Conservation (phyloP, 2,329 filamentous ascomycete species). For the Apiospora arundinis region DNA sequence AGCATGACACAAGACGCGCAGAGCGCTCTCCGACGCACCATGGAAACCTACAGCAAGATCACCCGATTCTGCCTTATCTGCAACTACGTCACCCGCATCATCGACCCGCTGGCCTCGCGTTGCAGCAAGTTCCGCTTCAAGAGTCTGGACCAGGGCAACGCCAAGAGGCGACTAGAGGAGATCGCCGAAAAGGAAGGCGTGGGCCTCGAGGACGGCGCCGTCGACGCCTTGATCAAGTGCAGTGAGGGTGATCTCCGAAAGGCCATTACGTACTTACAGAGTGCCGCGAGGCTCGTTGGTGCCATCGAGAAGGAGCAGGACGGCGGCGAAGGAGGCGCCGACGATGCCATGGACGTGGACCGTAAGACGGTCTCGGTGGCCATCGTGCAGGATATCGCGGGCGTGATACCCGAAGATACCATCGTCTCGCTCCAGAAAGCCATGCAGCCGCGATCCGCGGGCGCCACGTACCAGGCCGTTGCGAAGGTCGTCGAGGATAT, state of each 20-base stretch:
- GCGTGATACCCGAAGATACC: constrained; percentile 82
- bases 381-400: constrained; percentile 92
- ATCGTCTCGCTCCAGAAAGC: constrained; percentile 74
- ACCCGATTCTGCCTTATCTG: constrained; percentile 97
- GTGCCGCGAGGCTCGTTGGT: constrained; percentile 86
- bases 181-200: constrained; percentile 86
- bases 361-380: constrained; percentile 73
- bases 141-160: constrained; percentile 86
- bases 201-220: constrained; percentile 74
- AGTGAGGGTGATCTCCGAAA: constrained; percentile 95
- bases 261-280: constrained; percentile 95
- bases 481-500: constrained; percentile 85
- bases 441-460: constrained; percentile 73
- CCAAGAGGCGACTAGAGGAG: constrained; percentile 76
- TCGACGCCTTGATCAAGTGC: constrained; percentile 84
- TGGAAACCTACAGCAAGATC: constrained; percentile 98
- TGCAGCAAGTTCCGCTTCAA: constrained; percentile 99
- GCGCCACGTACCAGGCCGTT: constrained; percentile 73
- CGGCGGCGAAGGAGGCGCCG: constrained; percentile 54
- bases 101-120: constrained; percentile 90
- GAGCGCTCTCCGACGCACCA: constrained; percentile 87
- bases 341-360: constrained; percentile 64
- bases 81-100: constrained; percentile 98
- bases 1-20: constrained; percentile 99
- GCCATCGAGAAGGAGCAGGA: constrained; percentile 58